These are phyloP conservation scores for Pythium aquatile DNA, from an alignment of 352 stramenopile genomes.

Conservation along the genomic window DNA sequence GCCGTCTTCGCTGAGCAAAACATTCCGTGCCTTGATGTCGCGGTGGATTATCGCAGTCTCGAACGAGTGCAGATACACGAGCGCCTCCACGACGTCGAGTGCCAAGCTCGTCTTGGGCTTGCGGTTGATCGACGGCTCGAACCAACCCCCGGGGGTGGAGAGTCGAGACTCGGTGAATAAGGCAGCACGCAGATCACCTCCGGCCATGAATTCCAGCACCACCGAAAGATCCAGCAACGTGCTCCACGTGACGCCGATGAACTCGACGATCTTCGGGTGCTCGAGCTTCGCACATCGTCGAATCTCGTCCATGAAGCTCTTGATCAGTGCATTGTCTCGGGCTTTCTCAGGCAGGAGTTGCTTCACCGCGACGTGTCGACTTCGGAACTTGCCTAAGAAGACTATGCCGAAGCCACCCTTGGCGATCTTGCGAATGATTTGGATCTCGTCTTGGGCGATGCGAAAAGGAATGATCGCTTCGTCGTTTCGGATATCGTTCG, in stretches of 20 bases:
- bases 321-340: constrained; percentile 21
- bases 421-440: constrained; percentile 7
- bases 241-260: constrained; percentile 39
- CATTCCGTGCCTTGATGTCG: constrained; percentile 29
- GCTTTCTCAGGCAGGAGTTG: constrained; percentile 23
- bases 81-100: constrained; percentile 22
- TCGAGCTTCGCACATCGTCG: constrained; percentile 29
- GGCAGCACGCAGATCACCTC: constrained; percentile 9
- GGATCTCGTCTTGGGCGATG: constrained; percentile 18
- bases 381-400: constrained; percentile 6
- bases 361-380: constrained; percentile 24
- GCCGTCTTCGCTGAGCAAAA: constrained; percentile 19
- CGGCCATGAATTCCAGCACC: constrained; percentile 36
- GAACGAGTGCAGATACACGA: constrained; percentile 36
- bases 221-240: constrained; percentile 32
- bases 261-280: constrained; percentile 38
- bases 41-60: constrained; percentile 27
- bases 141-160: not conserved
- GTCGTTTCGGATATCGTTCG: constrained; percentile 30
- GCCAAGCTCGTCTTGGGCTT: constrained; percentile 20
- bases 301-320: constrained; percentile 39
- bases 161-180: not conserved
- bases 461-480: constrained; percentile 16
- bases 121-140: not conserved
- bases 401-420: constrained; percentile 29